Conservation (phyloP, 106 monocot species). For the Acorus calamus region DNA sequence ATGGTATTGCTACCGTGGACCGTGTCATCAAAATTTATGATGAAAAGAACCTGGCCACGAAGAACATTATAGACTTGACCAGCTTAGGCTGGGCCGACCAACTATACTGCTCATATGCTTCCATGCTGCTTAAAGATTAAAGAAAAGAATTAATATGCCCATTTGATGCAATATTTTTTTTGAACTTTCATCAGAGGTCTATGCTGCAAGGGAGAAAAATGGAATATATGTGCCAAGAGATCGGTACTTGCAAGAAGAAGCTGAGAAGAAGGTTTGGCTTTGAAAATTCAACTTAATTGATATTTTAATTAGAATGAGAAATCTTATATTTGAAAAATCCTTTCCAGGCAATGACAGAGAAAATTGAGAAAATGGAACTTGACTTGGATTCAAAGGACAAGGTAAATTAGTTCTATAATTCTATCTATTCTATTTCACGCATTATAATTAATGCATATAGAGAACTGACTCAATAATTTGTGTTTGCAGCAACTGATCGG, state of each 20-base stretch:
- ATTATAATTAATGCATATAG: not conserved
- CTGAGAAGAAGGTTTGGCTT: conserved; percentile 69
- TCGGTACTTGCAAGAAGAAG: conserved; percentile 58
- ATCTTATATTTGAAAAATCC: not conserved
- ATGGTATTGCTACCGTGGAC: too few relatives aligned
- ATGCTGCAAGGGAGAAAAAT: conserved; percentile 98
- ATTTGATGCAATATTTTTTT: conserved; percentile 1
- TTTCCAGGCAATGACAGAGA: conserved; percentile 67
- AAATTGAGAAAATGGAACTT: conserved; percentile 52
- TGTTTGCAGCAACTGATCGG: conserved; percentile 64
- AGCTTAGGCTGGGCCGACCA: too few relatives aligned
- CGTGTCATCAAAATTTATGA: not conserved
- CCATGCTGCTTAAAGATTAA: too few relatives aligned
- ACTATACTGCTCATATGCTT: too few relatives aligned
- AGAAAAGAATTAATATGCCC: not conserved
- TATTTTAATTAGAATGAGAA: not conserved
- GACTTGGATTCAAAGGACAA: conserved; percentile 75
- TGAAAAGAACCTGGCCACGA: not conserved
- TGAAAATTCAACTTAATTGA: too few relatives aligned
- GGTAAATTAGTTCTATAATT: conserved; percentile 20
- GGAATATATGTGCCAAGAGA: conserved; percentile 77
- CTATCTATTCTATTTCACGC: not conserved
- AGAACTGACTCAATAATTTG: not conserved
- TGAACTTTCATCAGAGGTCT: conserved; percentile 52
- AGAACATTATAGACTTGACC: too few relatives aligned